Base-by-base conservation (phyloP, 164 flowering plant species). In the Nelumbo lutea region DNA sequence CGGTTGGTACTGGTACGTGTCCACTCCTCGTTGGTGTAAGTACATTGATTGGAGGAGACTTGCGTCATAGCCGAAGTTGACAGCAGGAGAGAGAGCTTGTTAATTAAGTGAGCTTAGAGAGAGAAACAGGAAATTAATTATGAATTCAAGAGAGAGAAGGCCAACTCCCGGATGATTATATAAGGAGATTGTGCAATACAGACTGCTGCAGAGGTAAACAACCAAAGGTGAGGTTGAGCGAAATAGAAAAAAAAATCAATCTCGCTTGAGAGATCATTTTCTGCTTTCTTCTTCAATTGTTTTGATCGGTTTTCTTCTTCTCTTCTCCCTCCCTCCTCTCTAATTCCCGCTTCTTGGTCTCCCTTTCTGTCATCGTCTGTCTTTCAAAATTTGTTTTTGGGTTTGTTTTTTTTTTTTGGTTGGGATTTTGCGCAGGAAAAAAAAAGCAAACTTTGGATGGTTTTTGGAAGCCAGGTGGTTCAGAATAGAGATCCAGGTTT, bases 311-410 rank as follows among this genome's bases (percentile, higher is more conserved):
- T 48, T 41, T 8, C 11, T 62, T 72, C 46, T 59, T 69, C 65
- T 61, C 47, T 68, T 62, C 56, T 59, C 62, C 10, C 48, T 62
- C 56, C 71, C 52, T 62, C 44, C 70, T 61, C 70, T 76, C 48
- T 64, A 8, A 66, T 53, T 58, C 85, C 90, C 87, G 81, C 84
- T 86, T 84, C 93, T 85, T 72, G 81, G 80, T 75, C 79, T 84
- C 88, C 94, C 88, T 76, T 88, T 87, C 94, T 88, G 86, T 85
- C 77, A 61, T 80, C 82, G 64, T 81, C 86, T 83, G 86, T 82
- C 82, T 86, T 81, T 78, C 75, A 71, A 57, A 13, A 50, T 43
- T 42, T 72, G 14, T 8, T 75, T 77, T 68, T 62, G 75, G 68
- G 77, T 71, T 70, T 76, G 73, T 72, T 68, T 76, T 73, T 68